These are phyloP conservation scores for Cocos nucifera DNA, from an alignment of 176 grass and related monocot genomes.

Conservation along the genomic window DNA sequence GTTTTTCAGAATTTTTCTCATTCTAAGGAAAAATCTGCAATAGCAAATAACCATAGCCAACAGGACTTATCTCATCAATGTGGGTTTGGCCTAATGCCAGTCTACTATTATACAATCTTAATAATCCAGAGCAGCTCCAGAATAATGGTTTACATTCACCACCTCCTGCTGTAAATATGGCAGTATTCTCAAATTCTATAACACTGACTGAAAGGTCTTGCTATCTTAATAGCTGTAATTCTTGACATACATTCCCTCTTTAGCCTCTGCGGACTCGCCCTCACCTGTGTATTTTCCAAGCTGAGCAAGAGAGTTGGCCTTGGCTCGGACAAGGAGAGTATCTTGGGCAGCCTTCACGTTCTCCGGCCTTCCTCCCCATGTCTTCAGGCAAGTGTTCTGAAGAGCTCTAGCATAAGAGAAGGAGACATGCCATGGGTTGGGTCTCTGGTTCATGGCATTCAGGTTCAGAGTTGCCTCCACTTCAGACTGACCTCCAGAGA, in stretches of 20 bases:
- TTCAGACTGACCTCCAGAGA: slow-evolving; percentile 92
- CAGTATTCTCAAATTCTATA: too few species aligned
- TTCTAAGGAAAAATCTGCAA: background rate
- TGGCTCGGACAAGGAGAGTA: slow-evolving; percentile 61
- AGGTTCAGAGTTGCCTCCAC: slow-evolving; percentile 91
- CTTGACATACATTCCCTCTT: slow-evolving; percentile 91
- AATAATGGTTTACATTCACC: too few species aligned
- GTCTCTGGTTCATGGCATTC: slow-evolving; percentile 91
- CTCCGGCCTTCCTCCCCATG: slow-evolving; percentile 73
- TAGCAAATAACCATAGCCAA: background rate
- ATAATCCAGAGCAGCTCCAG: background rate
- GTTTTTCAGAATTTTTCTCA: too few species aligned
- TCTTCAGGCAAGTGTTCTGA: slow-evolving; percentile 98
- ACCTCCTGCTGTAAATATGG: too few species aligned
- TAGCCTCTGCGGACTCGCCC: slow-evolving; percentile 70
- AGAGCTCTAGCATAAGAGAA: slow-evolving; percentile 91
- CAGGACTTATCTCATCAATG: background rate
- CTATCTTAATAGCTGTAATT: slow-evolving; percentile 72
- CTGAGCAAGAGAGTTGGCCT: slow-evolving; percentile 88
- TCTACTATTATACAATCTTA: background rate
- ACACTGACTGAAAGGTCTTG: too few species aligned
- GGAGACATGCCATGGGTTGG: slow-evolving; percentile 93
- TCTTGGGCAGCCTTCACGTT: slow-evolving; percentile 83
- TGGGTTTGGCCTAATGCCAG: background rate
- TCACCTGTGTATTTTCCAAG: slow-evolving; percentile 88